Evolutionary conservation across 1,284 basidiomycete species (phyloP).

Genomic region (Apiotrichum gracile): DNA sequence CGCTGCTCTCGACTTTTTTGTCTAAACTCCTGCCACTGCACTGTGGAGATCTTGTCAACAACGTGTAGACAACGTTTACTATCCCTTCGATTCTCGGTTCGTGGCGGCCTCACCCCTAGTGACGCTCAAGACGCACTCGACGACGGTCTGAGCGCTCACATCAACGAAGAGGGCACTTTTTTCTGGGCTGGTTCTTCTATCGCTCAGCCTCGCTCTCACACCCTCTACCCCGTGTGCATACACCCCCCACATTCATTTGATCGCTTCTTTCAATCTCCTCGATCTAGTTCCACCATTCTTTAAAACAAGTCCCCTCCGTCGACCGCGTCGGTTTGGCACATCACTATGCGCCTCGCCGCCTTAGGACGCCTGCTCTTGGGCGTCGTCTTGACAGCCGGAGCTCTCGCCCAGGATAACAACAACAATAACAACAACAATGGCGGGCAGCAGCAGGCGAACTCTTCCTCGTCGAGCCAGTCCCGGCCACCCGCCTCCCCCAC

Average conservation of each 20-base stretch:
- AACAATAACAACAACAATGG: too few relatives aligned
- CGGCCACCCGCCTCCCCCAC: neutral
- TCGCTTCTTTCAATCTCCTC: neutral
- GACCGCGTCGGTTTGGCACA: neutral
- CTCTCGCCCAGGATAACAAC: constrained; percentile 7
- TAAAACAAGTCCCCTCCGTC: neutral
- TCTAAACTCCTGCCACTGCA: too few relatives aligned
- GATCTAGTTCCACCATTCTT: neutral
- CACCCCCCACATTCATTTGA: neutral
- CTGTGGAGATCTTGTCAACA: too few relatives aligned
- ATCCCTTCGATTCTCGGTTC: too few relatives aligned
- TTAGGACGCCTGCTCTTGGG: neutral
- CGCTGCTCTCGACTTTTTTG: too few relatives aligned
- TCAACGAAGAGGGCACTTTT: neutral
- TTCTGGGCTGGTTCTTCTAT: neutral
- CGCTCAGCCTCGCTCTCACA: neutral
- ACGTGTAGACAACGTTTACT: too few relatives aligned
- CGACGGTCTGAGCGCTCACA: neutral
- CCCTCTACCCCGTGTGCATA: neutral
- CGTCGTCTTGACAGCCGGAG: neutral
- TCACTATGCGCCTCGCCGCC: constrained; percentile 6
- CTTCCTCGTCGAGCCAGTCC: neutral
- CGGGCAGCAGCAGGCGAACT: neutral
- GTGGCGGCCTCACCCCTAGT: neutral
- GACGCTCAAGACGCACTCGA: neutral